phyloP scores from a whole-genome alignment of 495 filamentous ascomycete species.

The Letharia lupina region DNA sequence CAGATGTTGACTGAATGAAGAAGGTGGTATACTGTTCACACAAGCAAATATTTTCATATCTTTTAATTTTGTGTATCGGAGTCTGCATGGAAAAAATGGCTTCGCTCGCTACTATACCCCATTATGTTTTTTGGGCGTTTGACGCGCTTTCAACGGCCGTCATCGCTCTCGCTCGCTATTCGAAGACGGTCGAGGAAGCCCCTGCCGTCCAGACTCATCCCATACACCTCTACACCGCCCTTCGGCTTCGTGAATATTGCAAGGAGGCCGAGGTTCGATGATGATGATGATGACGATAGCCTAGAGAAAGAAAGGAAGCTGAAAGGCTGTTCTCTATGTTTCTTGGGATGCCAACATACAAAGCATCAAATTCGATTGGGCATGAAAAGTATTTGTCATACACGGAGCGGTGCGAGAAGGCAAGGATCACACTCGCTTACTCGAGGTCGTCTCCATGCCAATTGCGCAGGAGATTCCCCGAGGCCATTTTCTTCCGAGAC shows the following conservation, averaged over 20 bases:
- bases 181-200: neutral
- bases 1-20: constrained; percentile 23
- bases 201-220: neutral
- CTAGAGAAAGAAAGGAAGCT: constrained; percentile 1
- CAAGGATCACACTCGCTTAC: neutral
- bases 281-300: neutral
- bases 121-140: constrained; percentile 12
- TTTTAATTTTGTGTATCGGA: constrained; percentile 10
- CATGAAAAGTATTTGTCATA: neutral
- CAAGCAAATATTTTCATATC: constrained; percentile 13
- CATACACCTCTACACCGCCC: no score
- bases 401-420: neutral
- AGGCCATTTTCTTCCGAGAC: neutral
- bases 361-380: neutral
- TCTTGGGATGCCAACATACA: constrained; percentile 1
- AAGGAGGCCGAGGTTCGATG: neutral
- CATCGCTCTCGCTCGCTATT: constrained; percentile 3
- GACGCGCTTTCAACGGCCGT: neutral
- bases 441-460: neutral
- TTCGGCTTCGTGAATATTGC: neutral
- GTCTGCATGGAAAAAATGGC: constrained; percentile 12
- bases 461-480: neutral
- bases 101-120: constrained; percentile 20
- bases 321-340: neutral
- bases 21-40: constrained; percentile 10